phyloP scores from a whole-genome alignment of 2,329 filamentous ascomycete genomes.

The Colletotrichum plurivorum region DNA sequence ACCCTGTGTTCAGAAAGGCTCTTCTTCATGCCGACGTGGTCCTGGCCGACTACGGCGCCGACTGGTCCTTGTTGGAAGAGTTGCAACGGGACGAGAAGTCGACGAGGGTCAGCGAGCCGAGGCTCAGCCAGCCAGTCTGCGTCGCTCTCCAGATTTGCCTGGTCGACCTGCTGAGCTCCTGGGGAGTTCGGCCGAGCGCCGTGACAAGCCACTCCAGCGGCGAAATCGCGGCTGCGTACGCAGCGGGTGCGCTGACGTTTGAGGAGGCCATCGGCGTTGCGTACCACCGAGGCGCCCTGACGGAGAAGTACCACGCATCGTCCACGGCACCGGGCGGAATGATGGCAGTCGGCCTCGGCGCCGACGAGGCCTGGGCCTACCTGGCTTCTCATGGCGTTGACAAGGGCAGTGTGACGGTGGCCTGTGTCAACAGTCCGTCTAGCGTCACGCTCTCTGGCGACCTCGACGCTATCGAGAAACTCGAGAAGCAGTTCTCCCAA shows the following conservation, averaged over 20 bases:
- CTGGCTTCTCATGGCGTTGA: conserved; percentile 23
- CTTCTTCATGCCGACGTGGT: conserved; percentile 30
- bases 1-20: conserved; percentile 38
- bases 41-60: conserved; percentile 7
- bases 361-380: conserved; percentile 39
- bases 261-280: conserved; percentile 48
- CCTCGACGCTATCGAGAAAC: conserved; percentile 42
- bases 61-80: conserved; percentile 53
- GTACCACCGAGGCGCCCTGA: conserved; percentile 49
- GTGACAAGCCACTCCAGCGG: conserved; percentile 63
- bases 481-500: conserved; percentile 30
- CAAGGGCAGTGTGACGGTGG: conserved; percentile 46
- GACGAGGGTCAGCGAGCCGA: conserved; percentile 51
- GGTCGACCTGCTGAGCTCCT: conserved; percentile 58
- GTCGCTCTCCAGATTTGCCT: conserved; percentile 64
- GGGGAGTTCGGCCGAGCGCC: conserved; percentile 54
- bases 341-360: conserved; percentile 49
- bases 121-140: conserved; percentile 59
- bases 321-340: conserved; percentile 44
- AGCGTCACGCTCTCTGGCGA: conserved; percentile 52
- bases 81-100: conserved; percentile 49
- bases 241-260: conserved; percentile 48
- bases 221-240: conserved; percentile 63
- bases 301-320: conserved; percentile 18
- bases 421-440: conserved; percentile 54